These are phyloP conservation scores for Microdochium nivale DNA, from an alignment of 2,329 filamentous ascomycete species.

Conservation along the genomic window DNA sequence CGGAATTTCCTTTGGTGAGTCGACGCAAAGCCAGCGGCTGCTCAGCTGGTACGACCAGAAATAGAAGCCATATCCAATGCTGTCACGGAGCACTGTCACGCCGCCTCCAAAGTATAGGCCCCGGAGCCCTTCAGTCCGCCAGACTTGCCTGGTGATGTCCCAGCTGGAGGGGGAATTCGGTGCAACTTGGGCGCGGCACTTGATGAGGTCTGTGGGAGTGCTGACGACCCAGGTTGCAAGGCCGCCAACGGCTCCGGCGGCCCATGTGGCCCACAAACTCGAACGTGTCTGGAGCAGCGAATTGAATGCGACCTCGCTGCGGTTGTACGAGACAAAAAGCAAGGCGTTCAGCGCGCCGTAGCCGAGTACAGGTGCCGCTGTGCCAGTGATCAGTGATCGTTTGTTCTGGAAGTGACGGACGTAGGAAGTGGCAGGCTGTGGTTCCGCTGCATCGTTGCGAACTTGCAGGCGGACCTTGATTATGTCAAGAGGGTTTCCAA, in stretches of 20 bases:
- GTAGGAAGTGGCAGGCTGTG: conserved; percentile 12
- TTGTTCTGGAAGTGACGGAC: conserved; percentile 24
- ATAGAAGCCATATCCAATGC: conserved; percentile 94
- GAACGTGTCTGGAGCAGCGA: conserved; percentile 22
- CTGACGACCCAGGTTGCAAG: conserved; percentile 80
- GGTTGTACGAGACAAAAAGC: conserved; percentile 86
- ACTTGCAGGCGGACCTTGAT: conserved; percentile 69
- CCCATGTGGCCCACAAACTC: conserved; percentile 60
- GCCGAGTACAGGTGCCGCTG: conserved; percentile 76
- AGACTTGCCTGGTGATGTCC: conserved; percentile 53
- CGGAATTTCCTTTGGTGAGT: conserved; percentile 5
- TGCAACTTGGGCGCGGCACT: conserved; percentile 73
- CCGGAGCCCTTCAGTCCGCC: conserved; percentile 46
- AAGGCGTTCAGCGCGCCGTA: conserved; percentile 89
- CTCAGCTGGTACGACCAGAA: conserved; percentile 87
- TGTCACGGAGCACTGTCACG: conserved; percentile 76
- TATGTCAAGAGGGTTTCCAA: conserved; percentile 79
- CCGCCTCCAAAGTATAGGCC: conserved; percentile 76
- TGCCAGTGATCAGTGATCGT: conserved; percentile 47
- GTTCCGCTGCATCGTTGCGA: conserved; percentile 18
- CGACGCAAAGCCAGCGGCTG: conserved; percentile 44
- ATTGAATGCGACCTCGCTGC: conserved; percentile 58
- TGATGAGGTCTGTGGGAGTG: conserved; percentile 83
- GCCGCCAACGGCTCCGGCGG: conserved; percentile 73
- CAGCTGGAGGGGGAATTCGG: conserved; percentile 44